Evolutionary conservation across 257 asterid genomes (phyloP), one percentile per base, ranked within the genome.

Genomic region (Orobanche coerulescens): DNA sequence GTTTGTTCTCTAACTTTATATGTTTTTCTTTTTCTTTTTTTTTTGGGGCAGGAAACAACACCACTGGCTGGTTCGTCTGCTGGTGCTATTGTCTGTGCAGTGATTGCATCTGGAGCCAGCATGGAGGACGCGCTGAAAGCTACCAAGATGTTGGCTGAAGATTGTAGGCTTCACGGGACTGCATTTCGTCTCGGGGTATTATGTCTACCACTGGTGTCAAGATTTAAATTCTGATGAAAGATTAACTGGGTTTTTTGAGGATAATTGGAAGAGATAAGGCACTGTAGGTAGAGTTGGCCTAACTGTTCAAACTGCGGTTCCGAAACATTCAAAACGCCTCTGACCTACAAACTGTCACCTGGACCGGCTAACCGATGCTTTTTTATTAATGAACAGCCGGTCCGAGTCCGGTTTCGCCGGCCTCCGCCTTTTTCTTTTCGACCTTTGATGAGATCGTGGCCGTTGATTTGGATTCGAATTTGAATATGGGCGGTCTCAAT

Each of bases 1-100:
- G 18, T 28, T 34, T 5, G 36, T 47, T n/a, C 25, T 16, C 31
- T 25, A n/a, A 25, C 15, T 53, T n/a, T 20, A 47, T 20, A 36
- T 10, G 5, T 51, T 15, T 30, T 58, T 30, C 19, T 53, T 16
- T 18, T 47, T 6, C 48, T 3, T 24, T 9, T 24, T 52, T 60
- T 19, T 31, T 8, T 52, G 74, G 22, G 65, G 26, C 76, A 90
- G 97, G 95, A 91, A 61, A 82, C 95, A 43, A 92, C 98, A 3
- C 97, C 98, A 14, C 69, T 92, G 58, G 95, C 97, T 68, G 98
- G 98, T 77, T 82, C 98, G n/a, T 92, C 98, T 30, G 98, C 98
- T 26, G 98, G 98, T 48, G 94, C 98, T 25, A 88, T 92, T 68
- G 96, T 92, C 2, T 88, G 97, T 78, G 98, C 91, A 5, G 90